phyloP scores from a whole-genome alignment of 805 yeast genomes.

The Saturnispora sekii region DNA sequence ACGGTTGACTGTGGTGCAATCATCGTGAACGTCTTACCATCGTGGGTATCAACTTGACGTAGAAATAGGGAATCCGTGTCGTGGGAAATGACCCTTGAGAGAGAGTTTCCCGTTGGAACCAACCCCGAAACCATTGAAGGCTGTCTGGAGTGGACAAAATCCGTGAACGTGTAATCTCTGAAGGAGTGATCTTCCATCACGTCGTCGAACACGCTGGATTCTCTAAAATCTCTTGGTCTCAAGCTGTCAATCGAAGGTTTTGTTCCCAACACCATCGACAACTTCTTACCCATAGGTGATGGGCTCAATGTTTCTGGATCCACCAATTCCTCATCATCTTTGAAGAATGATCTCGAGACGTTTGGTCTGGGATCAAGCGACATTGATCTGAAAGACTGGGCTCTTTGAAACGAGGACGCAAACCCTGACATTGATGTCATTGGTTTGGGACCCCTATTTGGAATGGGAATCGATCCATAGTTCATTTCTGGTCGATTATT shows the following conservation, averaged over 20 bases:
- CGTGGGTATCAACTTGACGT: conserved; percentile 54
- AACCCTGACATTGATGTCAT: conserved; percentile 43
- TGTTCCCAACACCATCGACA: conserved; percentile 41
- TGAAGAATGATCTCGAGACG: conserved; percentile 55
- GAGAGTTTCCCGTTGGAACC: conserved; percentile 9
- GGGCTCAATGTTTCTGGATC: conserved; percentile 67
- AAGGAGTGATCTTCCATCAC: conserved; percentile 36
- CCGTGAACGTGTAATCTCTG: conserved; percentile 25
- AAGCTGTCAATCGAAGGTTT: conserved; percentile 8
- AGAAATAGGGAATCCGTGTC: conserved; percentile 23
- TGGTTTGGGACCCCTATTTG: conserved; percentile 12
- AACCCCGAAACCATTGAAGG: conserved; percentile 13
- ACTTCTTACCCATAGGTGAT: conserved; percentile 49
- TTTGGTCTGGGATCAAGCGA: conserved; percentile 46
- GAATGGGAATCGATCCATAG: conserved; percentile 20
- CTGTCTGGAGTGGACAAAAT: conserved; percentile 19
- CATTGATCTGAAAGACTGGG: conserved; percentile 55
- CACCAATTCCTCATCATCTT: conserved; percentile 50
- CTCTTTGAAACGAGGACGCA: conserved; percentile 71
- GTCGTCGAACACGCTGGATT: conserved; percentile 21
- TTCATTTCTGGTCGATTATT: not conserved
- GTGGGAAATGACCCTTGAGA: conserved; percentile 17
- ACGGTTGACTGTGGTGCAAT: conserved; percentile 75
- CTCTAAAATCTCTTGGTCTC: conserved; percentile 1
- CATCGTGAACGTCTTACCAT: conserved; percentile 62